Base-by-base conservation (phyloP, 129 eudicot genomes). In the Lonicera japonica region DNA sequence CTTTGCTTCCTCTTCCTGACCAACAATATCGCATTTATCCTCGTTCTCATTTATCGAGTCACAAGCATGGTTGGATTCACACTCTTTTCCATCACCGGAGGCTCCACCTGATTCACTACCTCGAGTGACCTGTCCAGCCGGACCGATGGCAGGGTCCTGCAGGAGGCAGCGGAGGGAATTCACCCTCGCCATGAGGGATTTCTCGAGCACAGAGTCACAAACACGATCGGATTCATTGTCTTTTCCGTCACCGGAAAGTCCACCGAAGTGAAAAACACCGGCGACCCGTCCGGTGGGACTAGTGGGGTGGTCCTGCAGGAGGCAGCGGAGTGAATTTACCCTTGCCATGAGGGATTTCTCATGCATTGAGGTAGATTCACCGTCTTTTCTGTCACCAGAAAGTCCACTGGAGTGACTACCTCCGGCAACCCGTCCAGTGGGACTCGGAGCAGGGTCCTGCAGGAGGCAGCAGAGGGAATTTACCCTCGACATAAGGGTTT, bases 391-490 rank as follows among this genome's bases (percentile, higher is more conserved):
- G 43, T 20, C 64, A 51, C 15, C 36, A 6, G 36, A 29, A 29
- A 29, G 36, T 29, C 36, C 36, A 6, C 36, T 6, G 36, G 36
- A 29, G 36, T 29, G 6, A 6, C 36, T 29, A 6, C 36, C 36
- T 2, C 4, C 6, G 36, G 36, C 36, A 6, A n/a, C 24, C 24
- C 34, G 64, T 11, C 54, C 41, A 17, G 14, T 53, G 53, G 68
- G 22, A 18, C 21, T 36, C 18, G 14, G 45, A 20, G 29, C 58
- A 17, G 80, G 74, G 23, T 81, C 95, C 70, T 87, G 95, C 45
- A 92, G 71, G 65, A 92, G 85, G 66, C 73, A 68, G 70, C 77
- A 78, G 12, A 92, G 88, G 46, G 96, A 92, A 70, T 88, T 78
- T 36, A 92, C 92, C 74, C 74, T 80, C 57, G 89, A 75, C 92